Evolutionary conservation across 169 alveolate genomes (phyloP), one percentile per base, ranked within the genome.

Genomic region (Amoebophrya sp.): DNA sequence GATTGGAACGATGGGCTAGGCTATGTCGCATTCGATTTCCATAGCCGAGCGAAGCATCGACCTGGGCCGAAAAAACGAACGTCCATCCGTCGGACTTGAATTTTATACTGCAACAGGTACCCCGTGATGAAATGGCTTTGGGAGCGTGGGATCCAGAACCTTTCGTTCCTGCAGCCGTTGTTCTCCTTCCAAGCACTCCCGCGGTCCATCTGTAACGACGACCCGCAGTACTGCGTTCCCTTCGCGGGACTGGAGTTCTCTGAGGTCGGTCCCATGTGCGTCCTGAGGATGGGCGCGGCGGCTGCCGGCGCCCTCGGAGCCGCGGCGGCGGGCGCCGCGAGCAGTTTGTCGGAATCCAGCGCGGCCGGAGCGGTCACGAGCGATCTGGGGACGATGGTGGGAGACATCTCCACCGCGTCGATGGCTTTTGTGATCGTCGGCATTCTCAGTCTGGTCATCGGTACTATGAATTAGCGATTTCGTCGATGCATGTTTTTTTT

Each of bases 221-320:
- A 38, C 20, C 58, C 90, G 34, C 45, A 88, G 70, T 88, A 88
- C 90, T 88, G 90, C 70, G 29, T 88, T 16, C 90, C 90, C 41
- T 34, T 40, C 39, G 70, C 90, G 5, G 90, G 90, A 10, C 78
- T 88, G 90, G 70, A 88, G 34, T 38, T 42, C 5, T 23, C 34
- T 13, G 78, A 13, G 26, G 23, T 58, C 78, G 78, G 38, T 16
- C 4, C 7, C 78, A 23, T 58, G 78, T 58, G 78, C 78, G 78
- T 58, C 7, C 0, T 58, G 38, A n/a, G 23, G 26, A 23, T 58
- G 26, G 78, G 78, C 26, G 34, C 78, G 7, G 34, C 39, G 38
- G 78, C 39, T 2, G 38, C 34, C 78, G 34, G 29, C 29, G 78
- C 78, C 4, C 39, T n/a, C 7, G 78, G 38, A 1, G 23, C 4